Evolutionary conservation across 1,284 basidiomycete species (phyloP), one percentile per base, ranked within the genome.

Genomic region (Neonothopanus nambi): DNA sequence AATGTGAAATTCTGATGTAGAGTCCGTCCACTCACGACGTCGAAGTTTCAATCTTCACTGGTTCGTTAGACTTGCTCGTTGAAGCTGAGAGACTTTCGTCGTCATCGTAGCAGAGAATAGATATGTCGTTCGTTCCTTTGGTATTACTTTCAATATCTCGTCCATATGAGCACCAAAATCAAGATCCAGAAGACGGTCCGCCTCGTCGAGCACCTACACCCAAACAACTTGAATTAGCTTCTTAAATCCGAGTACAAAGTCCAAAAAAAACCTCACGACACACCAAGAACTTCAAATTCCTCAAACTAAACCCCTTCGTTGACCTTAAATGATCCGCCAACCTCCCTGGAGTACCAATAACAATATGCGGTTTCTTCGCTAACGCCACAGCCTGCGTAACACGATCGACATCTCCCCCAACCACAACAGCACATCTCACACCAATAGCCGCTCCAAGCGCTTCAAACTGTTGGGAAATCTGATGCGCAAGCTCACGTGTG

Each of bases 81-180:
- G n/a, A n/a, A n/a, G n/a, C n/a, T n/a, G n/a, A n/a, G n/a, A n/a
- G n/a, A n/a, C n/a, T n/a, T n/a, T 99, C 18, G 93, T 97, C 2
- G 96, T 98, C 95, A 99, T 99, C 15, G 97, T 99, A 1, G 97
- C 97, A 15, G 94, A 97, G 77, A 97, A 99, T 1, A 99, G 81
- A 70, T 95, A 98, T 0, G 97, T 99, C 35, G 88, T 91, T 18
- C 97, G 84, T 65, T 99, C 95, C 65, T 88, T 91, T 18, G 97
- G 97, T 58, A 99, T 91, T 40, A 92, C 85, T 73, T 97, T 97
- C 43, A 99, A 78, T 57, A 99, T 94, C 75, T 95, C 95, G 76
- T 99, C 97, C 59, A 99, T 95, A 54, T 93, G 90, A 33, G 92
- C 90, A n/a, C 95, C 95, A 65, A n/a, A n/a, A n/a, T n/a, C n/a